Evolutionary conservation across 2,329 filamentous ascomycete species (phyloP), one percentile per base, ranked within the genome.

Genomic region (Epichloe gansuensis): DNA sequence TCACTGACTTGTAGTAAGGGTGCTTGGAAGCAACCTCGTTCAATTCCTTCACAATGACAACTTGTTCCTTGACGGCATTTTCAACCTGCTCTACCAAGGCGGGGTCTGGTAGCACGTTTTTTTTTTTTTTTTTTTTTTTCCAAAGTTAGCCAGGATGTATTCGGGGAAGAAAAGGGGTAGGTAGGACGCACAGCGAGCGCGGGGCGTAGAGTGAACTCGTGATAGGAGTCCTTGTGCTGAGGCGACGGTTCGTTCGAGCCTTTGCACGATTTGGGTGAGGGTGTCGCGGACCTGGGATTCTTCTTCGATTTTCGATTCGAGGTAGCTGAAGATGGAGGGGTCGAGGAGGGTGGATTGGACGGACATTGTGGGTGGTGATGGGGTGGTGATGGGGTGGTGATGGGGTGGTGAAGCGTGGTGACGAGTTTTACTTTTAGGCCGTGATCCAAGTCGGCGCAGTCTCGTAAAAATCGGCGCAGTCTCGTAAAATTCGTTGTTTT

Each of bases 291-390:
- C 83, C 52, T 79, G 75, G 8, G 81, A 78, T 66, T 97, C 93
- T 68, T 94, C 85, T 61, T 97, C 93, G 61, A 96, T 88, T 68
- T 91, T 91, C 54, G 79, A 74, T 70, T 96, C 91, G 56, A 98
- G 83, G 61, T 86, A 80, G 64, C 90, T 82, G 69, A 97, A 96
- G 67, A 97, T 88, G 59, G 80, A 77, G 55, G 88, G 85, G 67
- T 94, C 85, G 63, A 93, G 67, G 34, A 73, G 69, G 47, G 61
- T 61, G 8, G 64, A 63, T 11, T 65, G 61, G 48, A 62, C 56
- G 52, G 66, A 60, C 67, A 69, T 69, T 54, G 46, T 59, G 55
- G n/a, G 11, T 52, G 13, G 46, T 34, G n/a, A 5, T 37, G 15
- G 28, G 17, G 44, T n/a, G 23, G 17, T 38, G 28, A 34, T 42